These are phyloP conservation scores for Fusarium fracticaudum DNA, from an alignment of 2,329 filamentous ascomycete species.

Conservation along the genomic window DNA sequence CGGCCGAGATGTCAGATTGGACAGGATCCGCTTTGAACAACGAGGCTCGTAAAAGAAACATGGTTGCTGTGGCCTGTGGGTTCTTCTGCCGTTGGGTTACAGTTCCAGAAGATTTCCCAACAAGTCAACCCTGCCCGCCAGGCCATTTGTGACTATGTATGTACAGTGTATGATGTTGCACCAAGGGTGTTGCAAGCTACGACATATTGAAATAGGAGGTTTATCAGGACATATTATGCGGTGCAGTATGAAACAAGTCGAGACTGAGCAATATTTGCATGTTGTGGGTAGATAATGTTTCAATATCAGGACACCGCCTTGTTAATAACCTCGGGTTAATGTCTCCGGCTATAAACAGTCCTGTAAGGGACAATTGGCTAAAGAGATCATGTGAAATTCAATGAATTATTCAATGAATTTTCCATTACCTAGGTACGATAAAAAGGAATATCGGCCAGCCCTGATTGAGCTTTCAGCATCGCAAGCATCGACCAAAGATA, in stretches of 20 bases:
- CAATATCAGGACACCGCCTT: constrained; percentile 13
- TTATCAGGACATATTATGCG: constrained; percentile 4
- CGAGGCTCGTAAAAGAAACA: constrained; percentile 11
- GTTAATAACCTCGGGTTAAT: constrained; percentile 7
- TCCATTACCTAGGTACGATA: neutral
- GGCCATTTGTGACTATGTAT: neutral
- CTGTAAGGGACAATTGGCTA: neutral
- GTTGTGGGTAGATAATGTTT: constrained; percentile 17
- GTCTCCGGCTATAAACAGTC: neutral
- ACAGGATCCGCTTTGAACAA: constrained; percentile 27
- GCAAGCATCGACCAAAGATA: neutral
- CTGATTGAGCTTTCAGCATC: neutral
- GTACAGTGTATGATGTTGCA: neutral
- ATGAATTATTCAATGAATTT: constrained; percentile 3
- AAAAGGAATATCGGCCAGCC: neutral
- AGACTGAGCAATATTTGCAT: neutral
- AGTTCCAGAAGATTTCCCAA: constrained; percentile 33
- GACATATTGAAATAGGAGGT: constrained; percentile 3
- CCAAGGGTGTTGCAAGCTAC: neutral
- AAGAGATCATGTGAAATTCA: constrained; percentile 4
- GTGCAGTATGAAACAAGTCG: constrained; percentile 11
- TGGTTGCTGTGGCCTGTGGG: constrained; percentile 13
- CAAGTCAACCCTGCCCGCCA: constrained; percentile 21
- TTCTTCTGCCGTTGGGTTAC: constrained; percentile 11
- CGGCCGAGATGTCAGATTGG: constrained; percentile 29